Evolutionary conservation across 495 filamentous ascomycete species (phyloP), one percentile per base, ranked within the genome.

Genomic region (Lophiotrema nucula): DNA sequence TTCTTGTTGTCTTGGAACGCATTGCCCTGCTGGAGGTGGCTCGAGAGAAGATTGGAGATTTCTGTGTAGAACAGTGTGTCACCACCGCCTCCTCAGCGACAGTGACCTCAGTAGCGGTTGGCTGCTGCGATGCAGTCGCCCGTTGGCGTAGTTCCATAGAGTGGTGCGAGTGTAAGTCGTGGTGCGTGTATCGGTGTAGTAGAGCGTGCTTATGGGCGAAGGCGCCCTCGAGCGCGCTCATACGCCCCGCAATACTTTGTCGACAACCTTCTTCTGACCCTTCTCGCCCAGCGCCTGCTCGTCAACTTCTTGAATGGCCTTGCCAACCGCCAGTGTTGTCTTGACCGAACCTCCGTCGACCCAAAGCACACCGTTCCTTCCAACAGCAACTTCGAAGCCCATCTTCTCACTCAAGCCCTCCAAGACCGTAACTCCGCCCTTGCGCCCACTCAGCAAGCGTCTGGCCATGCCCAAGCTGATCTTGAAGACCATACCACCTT

Each of bases 331-430:
- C 46, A 97, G 67, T 8, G 88, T 90, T 57, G 76, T 81, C 70
- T 76, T 80, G 23, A 86, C 71, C 43, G 78, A 85, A 13, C 83
- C 87, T 45, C 77, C 81, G 62, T 89, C 82, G 16, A 97, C 86
- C 93, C 93, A 97, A 31, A 97, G 81, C 74, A 82, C 87, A 19
- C 93, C 93, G 71, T 98, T 98, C 69, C 92, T 84, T 21, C 95
- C 95, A 23, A 96, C 89, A 3, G 93, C 93, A 56, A 93, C 85
- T 77, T 98, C 93, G 73, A 97, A 98, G 47, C 81, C 80, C 39
- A 92, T 75, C 45, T 84, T 88, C 64, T 80, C 83, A 15, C 85
- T 49, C n/a, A 97, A 73, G 65, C 90, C 88, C 56, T 95, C 89
- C 46, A 97, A 70, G 18, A 97, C 70, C 3, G 77, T 81, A 24